phyloP scores from a whole-genome alignment of 1,284 basidiomycete species.

The Sphaerobolus stellatus region DNA sequence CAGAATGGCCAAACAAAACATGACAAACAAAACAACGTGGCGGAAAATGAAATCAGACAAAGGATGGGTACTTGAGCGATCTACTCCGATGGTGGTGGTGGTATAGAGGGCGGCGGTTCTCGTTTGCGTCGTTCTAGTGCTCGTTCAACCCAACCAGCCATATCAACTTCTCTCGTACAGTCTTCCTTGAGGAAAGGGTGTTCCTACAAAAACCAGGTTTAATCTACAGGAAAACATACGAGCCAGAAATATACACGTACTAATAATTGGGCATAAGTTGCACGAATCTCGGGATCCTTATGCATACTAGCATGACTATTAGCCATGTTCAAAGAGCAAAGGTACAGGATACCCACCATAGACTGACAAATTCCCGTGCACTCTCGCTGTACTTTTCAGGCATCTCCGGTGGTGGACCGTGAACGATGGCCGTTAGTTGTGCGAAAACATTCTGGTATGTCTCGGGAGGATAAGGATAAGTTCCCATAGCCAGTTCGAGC shows the following conservation, averaged over 20 bases:
- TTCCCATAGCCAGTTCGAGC: conserved; percentile 89
- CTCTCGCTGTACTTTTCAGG: conserved; percentile 48
- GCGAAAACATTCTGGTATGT: conserved; percentile 97
- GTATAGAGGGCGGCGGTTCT: too few relatives aligned
- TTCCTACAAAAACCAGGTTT: conserved; percentile 31
- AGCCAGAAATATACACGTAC: conserved; percentile 39
- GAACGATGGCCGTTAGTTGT: conserved; percentile 93
- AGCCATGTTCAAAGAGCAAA: too few relatives aligned
- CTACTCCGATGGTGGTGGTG: too few relatives aligned
- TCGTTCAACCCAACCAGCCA: conserved; percentile 75
- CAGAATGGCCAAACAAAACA: not conserved
- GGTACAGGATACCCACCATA: conserved; percentile 36
- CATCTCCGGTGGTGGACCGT: conserved; percentile 87
- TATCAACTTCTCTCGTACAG: conserved; percentile 65
- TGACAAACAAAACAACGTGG: not conserved
- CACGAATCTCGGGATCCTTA: conserved; percentile 76
- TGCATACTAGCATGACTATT: conserved; percentile 62
- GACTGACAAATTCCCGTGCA: conserved; percentile 45
- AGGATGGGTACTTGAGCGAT: too few relatives aligned
- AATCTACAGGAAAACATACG: not conserved
- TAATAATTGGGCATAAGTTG: conserved; percentile 84
- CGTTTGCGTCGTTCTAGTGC: conserved; percentile 52
- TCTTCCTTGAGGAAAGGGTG: conserved; percentile 72
- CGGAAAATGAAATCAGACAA: too few relatives aligned
- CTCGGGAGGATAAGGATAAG: conserved; percentile 98